Evolutionary conservation across 2,329 filamentous ascomycete species (phyloP), one percentile per base, ranked within the genome.

Genomic region (Phialocephala subalpina): DNA sequence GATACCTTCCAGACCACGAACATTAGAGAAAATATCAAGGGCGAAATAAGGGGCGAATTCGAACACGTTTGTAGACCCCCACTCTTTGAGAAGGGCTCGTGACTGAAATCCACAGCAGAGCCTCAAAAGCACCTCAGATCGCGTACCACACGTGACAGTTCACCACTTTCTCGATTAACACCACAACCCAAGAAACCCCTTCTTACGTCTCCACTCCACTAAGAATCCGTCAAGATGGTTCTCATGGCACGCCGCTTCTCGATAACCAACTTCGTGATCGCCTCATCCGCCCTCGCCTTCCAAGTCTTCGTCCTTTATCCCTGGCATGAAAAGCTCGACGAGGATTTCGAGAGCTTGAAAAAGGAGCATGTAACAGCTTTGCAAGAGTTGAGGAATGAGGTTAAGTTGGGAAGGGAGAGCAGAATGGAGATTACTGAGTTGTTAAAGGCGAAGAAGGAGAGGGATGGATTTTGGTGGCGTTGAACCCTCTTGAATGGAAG

Each of bases 291-390:
- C 0, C 78, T 87, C 8, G 77, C 76, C 25, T 87, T 87, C 72
- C 84, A 86, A 72, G 81, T 85, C 52, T 84, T 84, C 62, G 84
- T 87, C 16, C 78, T 87, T 5, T 86, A 86, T 68, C 84, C 84
- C 1, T 87, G 84, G 84, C 74, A 25, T 67, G 67, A 36, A 68
- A 47, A 14, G 67, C 64, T 47, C 63, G 57, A 38, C 68, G 60
- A 47, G 67, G 70, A 22, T 49, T 65, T 87, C 69, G 75, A 81
- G 58, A 73, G 78, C 18, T 72, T 86, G 57, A 83, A 82, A 68
- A 76, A 76, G 42, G 83, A 85, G 64, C 81, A 85, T 64, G 66
- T 80, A 4, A 73, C 70, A 7, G 63, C 80, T 6, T 65, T 81
- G 38, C 53, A 70, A 22, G 70, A 69, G 53, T 62, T 67, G 45